phyloP scores from a whole-genome alignment of 495 filamentous ascomycete species.

The Cercophora scortea region DNA sequence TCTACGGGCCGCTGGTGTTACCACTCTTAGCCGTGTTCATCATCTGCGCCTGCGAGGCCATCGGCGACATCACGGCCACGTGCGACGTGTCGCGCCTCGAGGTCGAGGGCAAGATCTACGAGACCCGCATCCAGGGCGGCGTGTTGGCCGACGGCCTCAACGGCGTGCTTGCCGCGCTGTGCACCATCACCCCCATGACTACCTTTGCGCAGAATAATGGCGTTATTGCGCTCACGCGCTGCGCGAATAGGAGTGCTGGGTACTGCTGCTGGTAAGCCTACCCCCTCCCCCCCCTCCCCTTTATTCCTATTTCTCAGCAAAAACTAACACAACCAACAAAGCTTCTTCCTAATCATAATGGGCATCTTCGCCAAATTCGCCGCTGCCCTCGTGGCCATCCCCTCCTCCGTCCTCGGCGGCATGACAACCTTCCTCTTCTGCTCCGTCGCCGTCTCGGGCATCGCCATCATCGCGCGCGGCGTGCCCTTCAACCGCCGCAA shows the following conservation, averaged over 20 bases:
- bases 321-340: conserved; percentile 14
- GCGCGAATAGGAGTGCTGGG: conserved; percentile 81
- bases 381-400: conserved; percentile 79
- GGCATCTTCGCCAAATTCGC: conserved; percentile 90
- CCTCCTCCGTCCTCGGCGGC: conserved; percentile 71
- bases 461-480: conserved; percentile 69
- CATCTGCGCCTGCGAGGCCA: conserved; percentile 82
- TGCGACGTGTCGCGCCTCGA: conserved; percentile 79
- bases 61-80: conserved; percentile 70
- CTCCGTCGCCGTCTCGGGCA: conserved; percentile 76
- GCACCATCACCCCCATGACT: conserved; percentile 78
- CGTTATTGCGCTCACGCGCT: conserved; percentile 82
- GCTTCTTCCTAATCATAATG: conserved; percentile 81
- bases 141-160: conserved; percentile 80
- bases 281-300: background rate
- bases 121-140: conserved; percentile 86
- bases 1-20: conserved; percentile 80
- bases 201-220: conserved; percentile 82
- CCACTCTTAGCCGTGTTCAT: conserved; percentile 82
- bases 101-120: conserved; percentile 71
- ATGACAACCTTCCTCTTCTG: conserved; percentile 93
- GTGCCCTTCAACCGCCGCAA: conserved; percentile 77
- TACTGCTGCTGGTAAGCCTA: conserved; percentile 50
- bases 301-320: background rate
- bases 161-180: conserved; percentile 70